Evolutionary conservation across 2,329 filamentous ascomycete species (phyloP), one percentile per base, ranked within the genome.

Genomic region (Fusarium mangiferae): DNA sequence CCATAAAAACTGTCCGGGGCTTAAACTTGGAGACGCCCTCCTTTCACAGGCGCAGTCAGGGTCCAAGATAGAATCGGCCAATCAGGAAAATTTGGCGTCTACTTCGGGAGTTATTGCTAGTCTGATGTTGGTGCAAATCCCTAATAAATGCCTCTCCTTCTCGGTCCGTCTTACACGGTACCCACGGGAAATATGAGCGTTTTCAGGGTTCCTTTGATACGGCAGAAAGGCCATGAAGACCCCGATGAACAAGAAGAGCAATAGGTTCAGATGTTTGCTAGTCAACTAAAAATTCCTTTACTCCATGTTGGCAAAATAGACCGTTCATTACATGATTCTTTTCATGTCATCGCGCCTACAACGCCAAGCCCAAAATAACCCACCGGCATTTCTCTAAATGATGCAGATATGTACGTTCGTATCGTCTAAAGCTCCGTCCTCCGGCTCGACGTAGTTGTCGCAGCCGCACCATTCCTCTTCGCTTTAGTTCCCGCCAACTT

Each of bases 381-480:
- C 72, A 75, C 72, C 68, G 48, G 60, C 63, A 66, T 66, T 74
- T 75, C 59, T 63, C 59, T 51, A 52, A 68, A 36, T 45, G 52
- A 45, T 44, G 59, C 46, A 56, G 48, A 52, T 44, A 70, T 66
- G 26, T 66, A 66, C 71, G 51, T 42, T 36, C n/a, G 41, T 52
- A 39, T 48, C 45, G 22, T 57, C 74, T 75, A 81, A 72, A 84
- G 75, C 55, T 83, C 82, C 28, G 81, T 82, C 69, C 78, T 77
- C 64, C 76, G 79, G 55, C 80, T 81, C 38, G 73, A 71, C n/a
- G 67, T 67, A 15, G 70, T 72, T 55, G 62, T 75, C 33, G 60
- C 73, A 41, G 76, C 78, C 41, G 70, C 65, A 22, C 75, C 76
- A 41, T 75, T 79, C 57, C 77, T 77, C 69, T 78, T 80, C 17